Base-by-base conservation (phyloP, 139 green algal genomes). In the Volvox africanus region DNA sequence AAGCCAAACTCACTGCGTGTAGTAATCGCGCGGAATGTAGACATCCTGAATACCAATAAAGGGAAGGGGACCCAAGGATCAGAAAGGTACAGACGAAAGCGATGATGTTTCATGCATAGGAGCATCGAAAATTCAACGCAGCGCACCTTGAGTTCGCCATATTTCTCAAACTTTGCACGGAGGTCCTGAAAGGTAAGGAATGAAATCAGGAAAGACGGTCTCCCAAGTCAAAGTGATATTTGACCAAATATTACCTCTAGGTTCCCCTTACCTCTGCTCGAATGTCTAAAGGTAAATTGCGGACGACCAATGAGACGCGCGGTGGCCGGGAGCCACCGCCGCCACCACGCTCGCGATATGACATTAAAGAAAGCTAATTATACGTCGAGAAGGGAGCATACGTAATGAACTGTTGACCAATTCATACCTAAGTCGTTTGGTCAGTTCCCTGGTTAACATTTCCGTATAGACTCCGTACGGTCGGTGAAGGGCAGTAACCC, bases 1-100 rank as follows among this genome's bases (percentile, higher is more conserved):
- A 82, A 32, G 61, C 33, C 9, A 61, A 50, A 92, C 93, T 93
- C 83, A 97, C 95, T 94, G 89, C 14, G 94, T 96, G 88, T 97
- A 96, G 88, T 94, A 97, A 88, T 97, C 95, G 20, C 94, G 88
- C 5, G 97, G 97, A 30, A 98, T 88, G 91, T 98, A 98, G 80
- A 97, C 92, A 75, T 98, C 96, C 13, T 85, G 55, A n/a, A 35
- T 21, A 21, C 82, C 22, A 65, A 62, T 18, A 35, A 88, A 21
- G 21, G 11, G 18, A n/a, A 44, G 12, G 20, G 21, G 28, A 9
- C 73, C 44, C 9, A 55, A 9, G 44, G 44, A 55, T 55, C 44
- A 55, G 44, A 9, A 55, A 5, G 9, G 5, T 14, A 55, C 44
- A 55, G 44, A 55, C 9, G 44, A 55, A 55, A 55, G 44, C 44